Percentiles rank a stretch among this genome's conserved stretches.
These are phyloP conservation scores for Alternaria gaisen DNA, from an alignment of 2,329 filamentous ascomycete genomes.

Conservation along the genomic window DNA sequence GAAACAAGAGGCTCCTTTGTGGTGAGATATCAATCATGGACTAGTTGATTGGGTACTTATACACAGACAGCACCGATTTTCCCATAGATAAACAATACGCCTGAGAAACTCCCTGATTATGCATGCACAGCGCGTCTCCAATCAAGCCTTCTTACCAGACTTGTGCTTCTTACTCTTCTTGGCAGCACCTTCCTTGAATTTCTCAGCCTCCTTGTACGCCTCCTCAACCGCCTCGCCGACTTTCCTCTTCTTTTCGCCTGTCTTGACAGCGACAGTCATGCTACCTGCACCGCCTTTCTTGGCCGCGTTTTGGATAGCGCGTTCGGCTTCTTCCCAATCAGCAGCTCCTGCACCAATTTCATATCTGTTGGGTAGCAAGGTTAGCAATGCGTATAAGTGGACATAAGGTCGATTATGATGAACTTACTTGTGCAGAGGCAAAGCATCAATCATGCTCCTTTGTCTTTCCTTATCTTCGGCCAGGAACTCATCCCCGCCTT, in stretches of 20 bases:
- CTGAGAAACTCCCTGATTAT: background rate
- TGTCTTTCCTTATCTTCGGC: conserved; percentile 76
- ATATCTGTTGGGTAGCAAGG: conserved; percentile 43
- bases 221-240: conserved; percentile 65
- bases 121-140: background rate
- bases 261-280: conserved; percentile 81
- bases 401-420: background rate
- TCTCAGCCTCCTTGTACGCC: conserved; percentile 52
- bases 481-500: conserved; percentile 80
- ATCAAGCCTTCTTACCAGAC: conserved; percentile 55
- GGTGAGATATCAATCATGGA: background rate
- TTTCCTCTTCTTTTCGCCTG: conserved; percentile 79
- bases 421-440: conserved; percentile 84
- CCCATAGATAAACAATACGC: background rate
- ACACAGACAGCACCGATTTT: background rate
- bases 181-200: conserved; percentile 44
- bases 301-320: conserved; percentile 68
- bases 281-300: conserved; percentile 61
- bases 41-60: background rate
- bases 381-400: conserved; percentile 3
- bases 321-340: conserved; percentile 73
- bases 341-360: conserved; percentile 58
- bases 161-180: conserved; percentile 49
- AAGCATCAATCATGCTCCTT: conserved; percentile 85
- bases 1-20: background rate